phyloP scores from a whole-genome alignment of 2,329 filamentous ascomycete genomes.

The Fusarium ramigenum region DNA sequence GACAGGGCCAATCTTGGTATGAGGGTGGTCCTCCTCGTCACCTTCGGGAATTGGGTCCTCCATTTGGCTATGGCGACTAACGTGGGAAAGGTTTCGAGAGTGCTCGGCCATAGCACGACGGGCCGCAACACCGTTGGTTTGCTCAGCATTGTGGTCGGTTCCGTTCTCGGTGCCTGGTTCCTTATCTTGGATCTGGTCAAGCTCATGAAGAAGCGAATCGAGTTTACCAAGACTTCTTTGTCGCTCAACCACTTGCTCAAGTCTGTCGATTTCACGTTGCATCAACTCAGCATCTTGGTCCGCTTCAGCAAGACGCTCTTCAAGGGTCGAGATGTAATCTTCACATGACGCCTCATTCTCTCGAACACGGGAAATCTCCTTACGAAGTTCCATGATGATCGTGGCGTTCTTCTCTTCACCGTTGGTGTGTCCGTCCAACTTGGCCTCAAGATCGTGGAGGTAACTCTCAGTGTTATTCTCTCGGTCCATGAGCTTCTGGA shows the following conservation, averaged over 20 bases:
- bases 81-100: constrained; percentile 63
- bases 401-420: constrained; percentile 93
- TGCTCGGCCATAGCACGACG: constrained; percentile 60
- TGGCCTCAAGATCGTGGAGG: constrained; percentile 88
- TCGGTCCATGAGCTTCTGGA: constrained; percentile 93
- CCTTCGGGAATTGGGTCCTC: constrained; percentile 65
- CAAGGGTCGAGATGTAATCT: constrained; percentile 96
- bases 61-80: constrained; percentile 63
- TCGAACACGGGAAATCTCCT: constrained; percentile 86
- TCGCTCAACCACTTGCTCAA: constrained; percentile 94
- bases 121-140: constrained; percentile 52
- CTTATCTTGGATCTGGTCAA: constrained; percentile 78
- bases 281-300: constrained; percentile 97
- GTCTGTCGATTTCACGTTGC: constrained; percentile 93
- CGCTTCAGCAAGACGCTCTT: constrained; percentile 93
- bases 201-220: constrained; percentile 89
- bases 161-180: constrained; percentile 45
- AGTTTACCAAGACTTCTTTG: constrained; percentile 95
- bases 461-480: constrained; percentile 93
- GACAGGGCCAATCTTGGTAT: constrained; percentile 47
- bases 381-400: constrained; percentile 86
- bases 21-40: constrained; percentile 52
- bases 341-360: constrained; percentile 92
- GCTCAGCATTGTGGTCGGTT: constrained; percentile 43
- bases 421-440: constrained; percentile 87